Evolutionary conservation across 331 rosid species (phyloP), one percentile per base, ranked within the genome.

Genomic region (Quercus lobata): DNA sequence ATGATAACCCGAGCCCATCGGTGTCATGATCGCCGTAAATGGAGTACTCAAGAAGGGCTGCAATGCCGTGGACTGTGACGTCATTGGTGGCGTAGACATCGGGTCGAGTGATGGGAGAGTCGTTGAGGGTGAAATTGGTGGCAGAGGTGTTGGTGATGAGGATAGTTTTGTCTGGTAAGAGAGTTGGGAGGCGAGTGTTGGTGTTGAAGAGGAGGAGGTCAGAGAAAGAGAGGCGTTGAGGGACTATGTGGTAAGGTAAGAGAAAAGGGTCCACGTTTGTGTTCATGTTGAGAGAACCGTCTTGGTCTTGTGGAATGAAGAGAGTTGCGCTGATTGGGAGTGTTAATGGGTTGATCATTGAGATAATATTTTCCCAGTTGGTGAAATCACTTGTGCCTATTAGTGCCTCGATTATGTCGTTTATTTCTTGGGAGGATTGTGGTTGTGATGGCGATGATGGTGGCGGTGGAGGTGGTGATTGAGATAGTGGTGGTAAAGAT

Each of bases 191-290:
- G 69, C 89, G 89, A 8, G 89, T 22, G 37, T 41, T 9, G 63
- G 72, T 71, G 24, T 80, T 82, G 84, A 92, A 76, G 63, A 89
- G 90, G 37, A 77, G 91, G 68, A 92, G 97, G n/a, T 91, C 90
- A 6, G 90, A 78, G 86, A 84, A 92, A 9, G 77, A 27, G 77
- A 92, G 96, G 5, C 96, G 89, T 37, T 92, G 94, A 1, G 97
- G 96, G 69, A 92, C 75, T 0, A 92, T 76, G 81, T 91, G 96
- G 84, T 88, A 91, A 2, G 92, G 87, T 57, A 91, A 76, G 8
- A 78, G 21, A 34, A 88, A 83, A 1, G 97, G 89, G 75, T 89
- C 85, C 30, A 68, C 57, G 62, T 74, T 5, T 0, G 80, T 80
- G 17, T n/a, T 54, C 78, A 14, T 16, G 49, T 21, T 30, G 63